A percentile compares a stretch with the other conserved stretches of the same genome.
phyloP scores from a whole-genome alignment of 306 rosid genomes.

The Vachellia pachyceras region DNA sequence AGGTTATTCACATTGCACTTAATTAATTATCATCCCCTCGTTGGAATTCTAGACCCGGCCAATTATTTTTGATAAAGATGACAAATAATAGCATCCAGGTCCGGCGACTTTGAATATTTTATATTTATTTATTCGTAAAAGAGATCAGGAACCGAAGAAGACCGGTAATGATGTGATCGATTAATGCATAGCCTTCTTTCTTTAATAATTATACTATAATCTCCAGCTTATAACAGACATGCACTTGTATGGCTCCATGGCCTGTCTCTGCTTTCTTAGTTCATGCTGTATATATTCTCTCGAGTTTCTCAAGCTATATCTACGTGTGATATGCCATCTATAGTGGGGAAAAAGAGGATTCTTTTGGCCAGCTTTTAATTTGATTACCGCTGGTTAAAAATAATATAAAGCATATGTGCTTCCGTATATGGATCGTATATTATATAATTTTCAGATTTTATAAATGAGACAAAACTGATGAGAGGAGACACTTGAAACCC shows the following conservation, averaged over 20 bases:
- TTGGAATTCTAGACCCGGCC: too few species aligned
- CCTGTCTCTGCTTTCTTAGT: not conserved
- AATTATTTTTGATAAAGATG: too few species aligned
- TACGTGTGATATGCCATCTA: not conserved
- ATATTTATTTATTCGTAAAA: slow-evolving; percentile 14
- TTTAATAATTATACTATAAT: too few species aligned
- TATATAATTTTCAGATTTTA: not conserved
- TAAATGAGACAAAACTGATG: not conserved
- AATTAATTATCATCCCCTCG: too few species aligned
- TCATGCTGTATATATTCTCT: not conserved
- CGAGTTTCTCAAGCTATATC: not conserved
- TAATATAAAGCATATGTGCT: not conserved
- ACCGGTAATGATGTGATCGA: not conserved
- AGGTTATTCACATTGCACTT: too few species aligned
- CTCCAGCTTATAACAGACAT: too few species aligned
- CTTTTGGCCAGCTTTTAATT: not conserved
- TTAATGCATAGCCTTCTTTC: not conserved
- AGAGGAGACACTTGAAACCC: slow-evolving; percentile 35
- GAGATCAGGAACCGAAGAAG: slow-evolving; percentile 31
- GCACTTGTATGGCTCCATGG: slow-evolving; percentile 3
- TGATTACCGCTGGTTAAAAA: not conserved
- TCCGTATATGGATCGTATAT: not conserved
- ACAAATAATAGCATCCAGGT: too few species aligned
- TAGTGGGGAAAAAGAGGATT: slow-evolving; percentile 12
- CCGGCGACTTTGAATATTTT: not conserved